These are phyloP conservation scores for Talaromyces pinophilus DNA, from an alignment of 2,329 filamentous ascomycete species.

Conservation along the genomic window DNA sequence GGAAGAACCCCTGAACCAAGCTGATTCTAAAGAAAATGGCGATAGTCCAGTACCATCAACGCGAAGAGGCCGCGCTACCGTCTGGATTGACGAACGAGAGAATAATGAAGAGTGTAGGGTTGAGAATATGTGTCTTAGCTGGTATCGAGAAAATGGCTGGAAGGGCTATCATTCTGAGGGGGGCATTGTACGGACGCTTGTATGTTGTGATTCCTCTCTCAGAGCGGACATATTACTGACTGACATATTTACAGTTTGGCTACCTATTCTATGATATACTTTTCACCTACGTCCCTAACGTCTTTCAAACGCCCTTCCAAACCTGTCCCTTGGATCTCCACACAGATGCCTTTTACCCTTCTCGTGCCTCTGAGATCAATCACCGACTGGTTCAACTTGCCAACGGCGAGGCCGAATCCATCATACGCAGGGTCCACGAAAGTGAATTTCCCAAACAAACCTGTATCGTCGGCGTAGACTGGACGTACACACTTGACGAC, in stretches of 20 bases:
- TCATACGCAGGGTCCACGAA: slow-evolving; percentile 69
- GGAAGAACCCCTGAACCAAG: slow-evolving; percentile 36
- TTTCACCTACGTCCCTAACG: slow-evolving; percentile 90
- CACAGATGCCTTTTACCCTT: slow-evolving; percentile 87
- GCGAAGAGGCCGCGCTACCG: slow-evolving; percentile 58
- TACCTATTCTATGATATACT: slow-evolving; percentile 93
- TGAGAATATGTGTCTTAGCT: slow-evolving; percentile 88
- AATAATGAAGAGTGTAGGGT: slow-evolving; percentile 76
- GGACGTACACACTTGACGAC: slow-evolving; percentile 80
- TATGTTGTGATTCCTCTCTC: slow-evolving; percentile 27
- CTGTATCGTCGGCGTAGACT: slow-evolving; percentile 88
- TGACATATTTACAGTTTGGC: slow-evolving; percentile 56
- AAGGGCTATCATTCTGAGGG: slow-evolving; percentile 95
- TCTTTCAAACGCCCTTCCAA: slow-evolving; percentile 95
- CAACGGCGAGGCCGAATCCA: slow-evolving; percentile 70
- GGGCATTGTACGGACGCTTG: slow-evolving; percentile 83
- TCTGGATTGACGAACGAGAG: slow-evolving; percentile 80
- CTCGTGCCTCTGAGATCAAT: slow-evolving; percentile 86
- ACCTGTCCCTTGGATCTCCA: slow-evolving; percentile 90
- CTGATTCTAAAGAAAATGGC: slow-evolving; percentile 23
- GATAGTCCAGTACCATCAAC: slow-evolving; percentile 23
- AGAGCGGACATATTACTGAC: neutral
- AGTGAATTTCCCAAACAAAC: slow-evolving; percentile 70
- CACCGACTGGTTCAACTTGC: slow-evolving; percentile 80
- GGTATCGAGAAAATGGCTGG: slow-evolving; percentile 81